Evolutionary conservation across 2,329 filamentous ascomycete species (phyloP).

Genomic region (Pestalotiopsis fici): DNA sequence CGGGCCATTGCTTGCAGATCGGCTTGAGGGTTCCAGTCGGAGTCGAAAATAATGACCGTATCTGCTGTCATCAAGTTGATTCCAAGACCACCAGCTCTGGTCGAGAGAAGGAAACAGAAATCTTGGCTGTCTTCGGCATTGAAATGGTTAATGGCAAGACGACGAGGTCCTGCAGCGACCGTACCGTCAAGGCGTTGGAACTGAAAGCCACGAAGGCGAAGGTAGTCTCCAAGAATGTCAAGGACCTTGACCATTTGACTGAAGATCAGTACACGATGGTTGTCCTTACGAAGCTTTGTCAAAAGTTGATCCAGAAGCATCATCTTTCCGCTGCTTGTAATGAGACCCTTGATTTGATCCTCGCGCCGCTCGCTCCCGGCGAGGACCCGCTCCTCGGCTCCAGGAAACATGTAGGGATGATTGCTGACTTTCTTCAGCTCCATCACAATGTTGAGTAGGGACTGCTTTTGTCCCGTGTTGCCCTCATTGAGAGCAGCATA

Average conservation of each 20-base stretch:
- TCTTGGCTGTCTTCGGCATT: conserved; percentile 92
- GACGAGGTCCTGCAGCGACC: conserved; percentile 82
- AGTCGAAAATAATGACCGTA: conserved; percentile 96
- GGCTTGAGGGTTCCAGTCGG: conserved; percentile 98
- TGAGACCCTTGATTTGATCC: conserved; percentile 87
- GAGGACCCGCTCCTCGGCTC: conserved; percentile 87
- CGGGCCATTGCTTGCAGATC: conserved; percentile 98
- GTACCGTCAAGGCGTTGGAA: conserved; percentile 96
- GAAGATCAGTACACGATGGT: conserved; percentile 95
- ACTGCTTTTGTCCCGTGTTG: conserved; percentile 88
- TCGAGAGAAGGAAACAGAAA: conserved; percentile 95
- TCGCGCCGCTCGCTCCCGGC: conserved; percentile 80
- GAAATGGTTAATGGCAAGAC: conserved; percentile 96
- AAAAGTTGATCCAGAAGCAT: conserved; percentile 97
- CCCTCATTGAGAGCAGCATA: conserved; percentile 93
- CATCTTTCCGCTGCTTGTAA: conserved; percentile 99
- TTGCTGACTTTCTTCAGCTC: conserved; percentile 99
- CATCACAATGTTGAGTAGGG: conserved; percentile 98
- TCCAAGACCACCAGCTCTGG: conserved; percentile 92
- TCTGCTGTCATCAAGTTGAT: conserved; percentile 99
- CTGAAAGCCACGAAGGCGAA: conserved; percentile 88
- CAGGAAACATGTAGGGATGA: conserved; percentile 96
- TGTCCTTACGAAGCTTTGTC: conserved; percentile 88
- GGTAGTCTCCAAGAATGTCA: conserved; percentile 92
- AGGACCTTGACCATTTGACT: conserved; percentile 99